Evolutionary conservation across 78 protist species (phyloP), one percentile per base, ranked within the genome.

Genomic region (Polysphondylium violaceum): DNA sequence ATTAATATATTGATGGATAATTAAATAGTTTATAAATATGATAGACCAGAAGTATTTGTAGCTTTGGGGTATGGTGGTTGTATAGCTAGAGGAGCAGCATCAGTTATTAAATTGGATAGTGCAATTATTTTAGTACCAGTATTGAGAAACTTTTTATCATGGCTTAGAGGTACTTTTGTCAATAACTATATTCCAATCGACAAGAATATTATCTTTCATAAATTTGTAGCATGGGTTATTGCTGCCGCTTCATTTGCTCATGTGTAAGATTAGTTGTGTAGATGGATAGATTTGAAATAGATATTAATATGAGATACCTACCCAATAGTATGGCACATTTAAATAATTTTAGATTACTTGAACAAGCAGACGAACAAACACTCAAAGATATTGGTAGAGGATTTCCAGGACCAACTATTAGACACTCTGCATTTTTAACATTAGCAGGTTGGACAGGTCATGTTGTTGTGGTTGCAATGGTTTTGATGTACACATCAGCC

Each of bases 401-500:
- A n/a, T n/a, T n/a, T n/a, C n/a, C n/a, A n/a, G n/a, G n/a, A 31
- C 47, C 71, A 60, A 38, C 68, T 16, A 16, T 58, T 71, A 3
- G 59, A 2, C 0, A 43, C 25, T 59, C 31, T 44, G 76, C 81
- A 60, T 88, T 58, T n/a, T 0, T 21, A 23, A 69, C 86, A n/a
- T 41, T 90, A 33, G 76, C 94, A 47, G 94, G 94, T 29, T 59
- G 86, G 53, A 95, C 97, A 7, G 97, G 98, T 27, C 65, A 93
- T 33, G 23, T 95, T 0, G 51, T 96, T 3, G 0, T 38, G 3
- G 41, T 96, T 33, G 83, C 73, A n/a, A 96, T 97, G 96, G 55
- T 94, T 16, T 29, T 97, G 58, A 96, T 97, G 97, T 95, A 61
- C 51, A 47, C 94, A 47, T 35, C 96, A 7, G 93, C 98, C 8